Conservation (phyloP, 192 early-diverging fungal species). For the Podila epicladia region DNA sequence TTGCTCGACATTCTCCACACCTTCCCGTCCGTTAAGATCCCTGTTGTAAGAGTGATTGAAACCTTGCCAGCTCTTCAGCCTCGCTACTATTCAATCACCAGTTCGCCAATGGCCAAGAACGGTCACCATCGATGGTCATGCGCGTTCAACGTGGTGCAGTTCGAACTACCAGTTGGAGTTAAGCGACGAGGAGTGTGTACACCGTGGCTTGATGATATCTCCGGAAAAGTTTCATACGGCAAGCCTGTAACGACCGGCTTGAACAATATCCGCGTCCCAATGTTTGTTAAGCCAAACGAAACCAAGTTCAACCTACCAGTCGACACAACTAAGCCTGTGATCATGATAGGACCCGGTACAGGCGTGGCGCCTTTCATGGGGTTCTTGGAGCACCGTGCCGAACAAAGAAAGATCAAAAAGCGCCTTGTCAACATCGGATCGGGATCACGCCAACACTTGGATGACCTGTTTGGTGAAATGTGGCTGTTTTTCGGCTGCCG, state of each 20-base stretch:
- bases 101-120: slow-evolving; percentile 66
- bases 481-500: slow-evolving; percentile 91
- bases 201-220: slow-evolving; percentile 80
- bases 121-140: slow-evolving; percentile 65
- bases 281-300: slow-evolving; percentile 67
- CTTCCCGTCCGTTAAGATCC: slow-evolving; percentile 82
- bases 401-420: slow-evolving; percentile 55
- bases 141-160: slow-evolving; percentile 91
- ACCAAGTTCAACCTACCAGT: slow-evolving; percentile 76
- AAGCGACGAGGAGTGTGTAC: slow-evolving; percentile 75
- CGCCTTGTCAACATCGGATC: slow-evolving; percentile 38
- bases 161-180: slow-evolving; percentile 56
- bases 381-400: slow-evolving; percentile 83
- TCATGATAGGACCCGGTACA: slow-evolving; percentile 94
- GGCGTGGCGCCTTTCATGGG: slow-evolving; percentile 95
- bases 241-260: slow-evolving; percentile 12
- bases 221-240: slow-evolving; percentile 48
- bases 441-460: slow-evolving; percentile 35
- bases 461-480: slow-evolving; percentile 60
- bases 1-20: slow-evolving; percentile 83
- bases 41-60: slow-evolving; percentile 78
- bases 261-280: slow-evolving; percentile 42
- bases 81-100: slow-evolving; percentile 89
- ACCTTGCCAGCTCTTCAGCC: slow-evolving; percentile 81
- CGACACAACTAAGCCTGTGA: slow-evolving; percentile 67